Evolutionary conservation across 805 yeast species (phyloP), one percentile per base, ranked within the genome.

Genomic region (Yamadazyma insecticola): DNA sequence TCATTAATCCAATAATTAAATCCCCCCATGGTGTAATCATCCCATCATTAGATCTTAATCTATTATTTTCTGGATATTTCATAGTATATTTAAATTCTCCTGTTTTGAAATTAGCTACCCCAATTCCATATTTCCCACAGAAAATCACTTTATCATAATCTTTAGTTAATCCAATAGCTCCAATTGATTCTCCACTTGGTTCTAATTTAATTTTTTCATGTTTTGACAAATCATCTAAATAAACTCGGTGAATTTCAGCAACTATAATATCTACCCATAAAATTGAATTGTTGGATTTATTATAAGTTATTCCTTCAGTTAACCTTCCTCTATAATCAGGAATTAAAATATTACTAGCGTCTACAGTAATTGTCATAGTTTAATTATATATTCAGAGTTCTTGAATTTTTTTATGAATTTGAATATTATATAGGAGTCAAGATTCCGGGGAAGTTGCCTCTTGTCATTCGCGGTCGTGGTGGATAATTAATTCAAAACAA

Each of bases 1-100:
- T 67, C 95, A 88, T 88, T 13, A 89, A 67, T 1, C 96, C 96
- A 29, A 84, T 75, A 73, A 84, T 81, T 30, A 87, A 70, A 39
- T 79, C 70, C 1, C 96, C 95, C 47, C 74, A 61, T 3, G 84
- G 81, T 37, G 85, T 88, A 24, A 87, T 72, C 27, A 75, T 72
- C 0, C 96, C 96, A 51, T 88, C 97, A 48, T 88, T 88, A 24
- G 92, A 81, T 14, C 70, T 45, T 30, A 60, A 45, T 22, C 58
- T 41, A 11, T 41, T 30, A 4, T 47, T 46, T 10, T 56, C 47
- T 9, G 66, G 59, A 35, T 63, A 60, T 26, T 60, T 58, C 30
- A 70, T 45, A 16, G 76, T 59, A 36, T 56, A 79, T 16, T 57
- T 50, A 36, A 55, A 41, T 13, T 55, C 44, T 4, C 25, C 24